phyloP scores from a whole-genome alignment of 441 rosid genomes.

The Gossypium aridum region DNA sequence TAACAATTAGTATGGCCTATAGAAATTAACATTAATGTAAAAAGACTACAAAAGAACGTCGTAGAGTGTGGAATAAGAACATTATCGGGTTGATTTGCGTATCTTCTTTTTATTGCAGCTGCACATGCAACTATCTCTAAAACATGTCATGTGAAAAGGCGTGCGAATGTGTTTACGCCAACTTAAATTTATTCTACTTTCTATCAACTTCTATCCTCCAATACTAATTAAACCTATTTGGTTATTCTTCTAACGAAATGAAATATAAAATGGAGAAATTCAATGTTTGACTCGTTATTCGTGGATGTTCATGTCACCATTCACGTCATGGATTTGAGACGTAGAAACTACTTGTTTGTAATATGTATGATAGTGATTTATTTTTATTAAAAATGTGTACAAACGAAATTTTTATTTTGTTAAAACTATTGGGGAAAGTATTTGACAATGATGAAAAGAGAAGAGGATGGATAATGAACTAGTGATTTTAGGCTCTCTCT shows the following conservation, averaged over 20 bases:
- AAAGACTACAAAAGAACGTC: not conserved
- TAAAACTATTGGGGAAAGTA: no score
- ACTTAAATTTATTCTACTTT: not conserved
- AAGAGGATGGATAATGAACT: no score
- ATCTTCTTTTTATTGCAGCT: not conserved
- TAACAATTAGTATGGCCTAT: not conserved
- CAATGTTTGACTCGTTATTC: no score
- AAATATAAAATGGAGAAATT: no score
- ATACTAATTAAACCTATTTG: not conserved
- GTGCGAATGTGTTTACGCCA: not conserved
- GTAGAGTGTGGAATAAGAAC: not conserved
- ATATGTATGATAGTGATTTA: no score
- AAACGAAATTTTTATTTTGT: no score
- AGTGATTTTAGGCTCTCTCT: no score
- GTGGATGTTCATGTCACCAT: no score
- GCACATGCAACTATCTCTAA: slow-evolving; percentile 6
- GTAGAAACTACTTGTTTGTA: no score
- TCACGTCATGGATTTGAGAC: no score
- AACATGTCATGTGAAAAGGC: not conserved
- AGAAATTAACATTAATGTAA: not conserved
- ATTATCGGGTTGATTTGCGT: not conserved
- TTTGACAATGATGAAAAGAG: no score
- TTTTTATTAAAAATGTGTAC: no score
- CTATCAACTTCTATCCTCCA: not conserved
- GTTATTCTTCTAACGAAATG: not conserved